Conservation (phyloP, 2,329 filamentous ascomycete genomes). For the Tolypocladium inflatum region DNA sequence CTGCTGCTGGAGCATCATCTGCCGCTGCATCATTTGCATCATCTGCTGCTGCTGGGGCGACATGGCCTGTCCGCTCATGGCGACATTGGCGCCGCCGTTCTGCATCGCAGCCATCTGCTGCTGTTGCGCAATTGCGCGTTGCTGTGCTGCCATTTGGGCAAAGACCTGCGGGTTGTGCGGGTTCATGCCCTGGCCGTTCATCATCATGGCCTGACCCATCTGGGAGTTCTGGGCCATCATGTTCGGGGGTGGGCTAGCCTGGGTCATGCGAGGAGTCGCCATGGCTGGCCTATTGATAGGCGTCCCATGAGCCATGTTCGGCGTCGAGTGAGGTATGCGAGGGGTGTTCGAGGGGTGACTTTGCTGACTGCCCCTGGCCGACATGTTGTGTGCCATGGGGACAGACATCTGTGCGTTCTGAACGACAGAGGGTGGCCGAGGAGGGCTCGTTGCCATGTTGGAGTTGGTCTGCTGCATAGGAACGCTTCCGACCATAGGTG, state of each 20-base stretch:
- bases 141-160: constrained; percentile 39
- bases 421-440: constrained; percentile 56
- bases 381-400: constrained; percentile 54
- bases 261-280: constrained; percentile 52
- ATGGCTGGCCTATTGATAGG: constrained; percentile 45
- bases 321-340: constrained; percentile 50
- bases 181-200: constrained; percentile 37
- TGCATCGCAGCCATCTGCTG: constrained; percentile 33
- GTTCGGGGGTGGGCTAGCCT: constrained; percentile 51
- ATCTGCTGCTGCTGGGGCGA: constrained; percentile 27
- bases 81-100: constrained; percentile 23
- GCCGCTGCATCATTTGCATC: constrained; percentile 27
- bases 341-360: constrained; percentile 56
- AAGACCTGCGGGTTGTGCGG: constrained; percentile 27
- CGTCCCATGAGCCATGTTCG: constrained; percentile 50
- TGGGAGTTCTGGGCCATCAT: constrained; percentile 50
- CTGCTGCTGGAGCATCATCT: constrained; percentile 29
- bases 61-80: constrained; percentile 26
- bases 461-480: constrained; percentile 58
- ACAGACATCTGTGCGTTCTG: constrained; percentile 49
- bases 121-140: constrained; percentile 34
- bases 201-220: constrained; percentile 42
- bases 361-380: constrained; percentile 54
- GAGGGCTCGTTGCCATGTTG: constrained; percentile 58
- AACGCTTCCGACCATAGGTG: constrained; percentile 52